phyloP scores from a whole-genome alignment of 2,329 filamentous ascomycete species.

The Fusarium sp. region DNA sequence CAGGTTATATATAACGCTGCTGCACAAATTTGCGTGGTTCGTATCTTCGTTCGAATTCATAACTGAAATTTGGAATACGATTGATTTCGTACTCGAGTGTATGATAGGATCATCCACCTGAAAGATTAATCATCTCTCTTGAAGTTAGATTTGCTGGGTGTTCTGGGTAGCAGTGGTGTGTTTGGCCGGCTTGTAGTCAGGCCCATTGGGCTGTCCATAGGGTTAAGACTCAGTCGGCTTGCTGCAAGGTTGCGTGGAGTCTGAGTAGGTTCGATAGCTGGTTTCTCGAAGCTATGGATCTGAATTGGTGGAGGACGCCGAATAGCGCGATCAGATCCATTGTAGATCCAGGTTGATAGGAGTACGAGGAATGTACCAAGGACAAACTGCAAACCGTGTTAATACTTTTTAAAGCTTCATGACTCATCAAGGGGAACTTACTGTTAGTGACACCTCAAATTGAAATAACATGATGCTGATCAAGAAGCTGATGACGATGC shows the following conservation, averaged over 20 bases:
- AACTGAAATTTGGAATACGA: constrained; percentile 30
- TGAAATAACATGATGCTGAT: constrained; percentile 89
- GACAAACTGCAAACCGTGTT: constrained; percentile 72
- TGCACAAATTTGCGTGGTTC: constrained; percentile 29
- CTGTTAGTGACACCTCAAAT: constrained; percentile 77
- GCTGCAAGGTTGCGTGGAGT: constrained; percentile 54
- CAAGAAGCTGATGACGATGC: constrained; percentile 87
- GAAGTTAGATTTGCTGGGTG: constrained; percentile 55
- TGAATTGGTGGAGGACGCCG: constrained; percentile 72
- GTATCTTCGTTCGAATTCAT: constrained; percentile 40
- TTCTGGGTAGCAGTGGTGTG: constrained; percentile 58
- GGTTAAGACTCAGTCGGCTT: constrained; percentile 54
- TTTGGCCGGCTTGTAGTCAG: constrained; percentile 61
- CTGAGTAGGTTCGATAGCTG: constrained; percentile 64
- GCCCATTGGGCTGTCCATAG: constrained; percentile 56
- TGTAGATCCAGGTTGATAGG: constrained; percentile 87
- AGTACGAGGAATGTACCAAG: constrained; percentile 84
- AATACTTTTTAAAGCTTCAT: not conserved
- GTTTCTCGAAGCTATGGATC: constrained; percentile 83
- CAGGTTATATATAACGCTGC: constrained; percentile 35
- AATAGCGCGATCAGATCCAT: constrained; percentile 68
- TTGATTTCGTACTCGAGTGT: constrained; percentile 19
- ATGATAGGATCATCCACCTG: not conserved
- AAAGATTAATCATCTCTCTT: constrained; percentile 53
- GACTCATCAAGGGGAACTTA: constrained; percentile 60